Conservation (phyloP, 179 eudicot genomes). For the Corrigiola litoralis region DNA sequence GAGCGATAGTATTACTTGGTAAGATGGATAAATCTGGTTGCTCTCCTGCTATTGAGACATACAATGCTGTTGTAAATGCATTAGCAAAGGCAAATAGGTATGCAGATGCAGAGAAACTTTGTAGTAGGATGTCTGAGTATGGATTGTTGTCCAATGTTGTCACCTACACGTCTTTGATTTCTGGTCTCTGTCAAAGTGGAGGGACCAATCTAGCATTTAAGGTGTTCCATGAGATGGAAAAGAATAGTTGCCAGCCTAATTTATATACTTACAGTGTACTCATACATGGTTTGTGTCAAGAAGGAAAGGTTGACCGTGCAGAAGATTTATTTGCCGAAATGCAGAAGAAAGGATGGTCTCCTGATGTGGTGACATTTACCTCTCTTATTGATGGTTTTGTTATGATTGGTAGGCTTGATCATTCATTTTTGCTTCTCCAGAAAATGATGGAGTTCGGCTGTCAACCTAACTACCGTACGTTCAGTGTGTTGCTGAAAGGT, state of each 20-base stretch:
- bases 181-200: slow-evolving; percentile 59
- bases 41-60: slow-evolving; percentile 40
- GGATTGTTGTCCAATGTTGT: slow-evolving; percentile 54
- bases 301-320: slow-evolving; percentile 57
- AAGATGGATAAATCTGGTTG: slow-evolving; percentile 49
- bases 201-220: slow-evolving; percentile 49
- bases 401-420: slow-evolving; percentile 41
- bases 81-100: slow-evolving; percentile 42
- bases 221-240: slow-evolving; percentile 57
- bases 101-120: slow-evolving; percentile 50
- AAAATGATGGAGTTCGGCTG: slow-evolving; percentile 43
- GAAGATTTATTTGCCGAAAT: slow-evolving; percentile 53
- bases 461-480: slow-evolving; percentile 55
- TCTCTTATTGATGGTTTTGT: slow-evolving; percentile 62
- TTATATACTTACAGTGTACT: slow-evolving; percentile 58
- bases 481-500: slow-evolving; percentile 48
- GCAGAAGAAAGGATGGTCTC: slow-evolving; percentile 44
- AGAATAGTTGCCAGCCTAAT: slow-evolving; percentile 48
- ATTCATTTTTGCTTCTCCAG: slow-evolving; percentile 50
- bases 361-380: slow-evolving; percentile 63
- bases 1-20: slow-evolving; percentile 41
- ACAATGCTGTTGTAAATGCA: slow-evolving; percentile 59
- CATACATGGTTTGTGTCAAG: slow-evolving; percentile 57
- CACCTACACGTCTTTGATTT: slow-evolving; percentile 62
- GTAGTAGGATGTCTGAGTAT: slow-evolving; percentile 36